Base-by-base conservation (phyloP, 805 yeast genomes). In the Diddensiella caesifluorescens region DNA sequence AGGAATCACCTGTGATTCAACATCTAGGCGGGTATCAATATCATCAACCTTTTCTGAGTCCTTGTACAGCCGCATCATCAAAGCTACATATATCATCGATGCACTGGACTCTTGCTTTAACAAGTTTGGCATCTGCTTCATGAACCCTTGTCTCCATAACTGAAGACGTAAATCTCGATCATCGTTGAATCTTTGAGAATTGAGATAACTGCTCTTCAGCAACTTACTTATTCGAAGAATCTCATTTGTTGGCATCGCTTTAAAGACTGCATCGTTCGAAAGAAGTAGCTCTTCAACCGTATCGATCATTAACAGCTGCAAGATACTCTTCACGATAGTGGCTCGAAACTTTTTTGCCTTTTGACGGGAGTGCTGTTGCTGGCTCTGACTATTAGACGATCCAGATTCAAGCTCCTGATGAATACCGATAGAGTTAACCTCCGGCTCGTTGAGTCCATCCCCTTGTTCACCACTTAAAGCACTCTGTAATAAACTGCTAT, bases 81-180 rank as follows among this genome's bases (percentile, higher is more conserved):
- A 73, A 53, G 81, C 79, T 49, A 90, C 79, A 59, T 80, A 83
- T 1, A 88, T 95, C 1, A 95, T 90, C 1, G 95, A 81, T 0
- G 96, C 79, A 26, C 87, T 77, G 0, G 95, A 80, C 62, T 94
- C 98, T 63, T 94, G 98, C 54, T 85, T 84, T 53, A 89, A 67
- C 53, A 92, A 66, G 54, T 92, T 94, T 16, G 99, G 98, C 42
- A 90, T 72, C 57, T 89, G 81, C 55, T 87, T 95, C 64, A 89
- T 90, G 30, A 88, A 80, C 1, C 96, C 95, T 2, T 92, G 85
- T 55, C 87, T 84, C 80, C 94, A 89, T 31, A 92, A 68, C 53
- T 92, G 70, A n/a, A 85, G 82, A 50, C 99, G 71, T 53, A 92
- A 68, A 41, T 87, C 88, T 60, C 83, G 82, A 62, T 92, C 89